Base-by-base conservation (phyloP, 768 basidiomycete genomes). In the Auricularia heimuer region DNA sequence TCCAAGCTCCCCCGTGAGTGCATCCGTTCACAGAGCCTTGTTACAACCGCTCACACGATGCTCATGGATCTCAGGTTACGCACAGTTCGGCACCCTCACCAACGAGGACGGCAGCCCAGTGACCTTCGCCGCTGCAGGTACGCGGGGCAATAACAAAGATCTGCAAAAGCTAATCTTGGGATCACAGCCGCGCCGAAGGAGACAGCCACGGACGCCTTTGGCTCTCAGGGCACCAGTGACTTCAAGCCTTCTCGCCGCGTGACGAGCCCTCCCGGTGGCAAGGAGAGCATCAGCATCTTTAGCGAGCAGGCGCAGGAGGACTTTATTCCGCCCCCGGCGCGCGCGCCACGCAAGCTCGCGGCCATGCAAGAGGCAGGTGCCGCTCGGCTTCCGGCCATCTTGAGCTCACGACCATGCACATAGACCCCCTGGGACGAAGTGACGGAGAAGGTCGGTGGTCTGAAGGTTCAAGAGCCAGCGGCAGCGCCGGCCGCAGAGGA, bases 1-100 rank as follows among this genome's bases (percentile, higher is more conserved):
- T 78, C 80, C 70, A 91, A 90, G 72, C 80, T 92, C 47, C 90
- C 90, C 34, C 82, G 90, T 90, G 78, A 37, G 80, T 67, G 45
- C 35, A 18, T 61, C 64, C 33, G 7, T 14, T 42, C 39, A 7
- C 39, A 42, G 39, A 58, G n/a, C 45, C 42, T 51, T 54, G 35
- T 33, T 29, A 29, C 29, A 29, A 24, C 1, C 37, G 10, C 35
- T 24, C 21, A 42, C 73, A 39, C 63, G 29, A 29, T 63, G 3
- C 35, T 62, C 18, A 65, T 29, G 8, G 33, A 37, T 36, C 65
- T 54, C 69, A 91, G 89, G 84, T 63, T 89, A 89, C 70, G 89
- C 85, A 7, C 80, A 80, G 66, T 90, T 91, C 71, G 89, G 88
- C 60, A 88, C 81, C 68, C 65, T 82, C 21, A 54, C 63, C 39